Evolutionary conservation across 106 monocot genomes (phyloP).

Genomic region (Dendrobium huoshanense): DNA sequence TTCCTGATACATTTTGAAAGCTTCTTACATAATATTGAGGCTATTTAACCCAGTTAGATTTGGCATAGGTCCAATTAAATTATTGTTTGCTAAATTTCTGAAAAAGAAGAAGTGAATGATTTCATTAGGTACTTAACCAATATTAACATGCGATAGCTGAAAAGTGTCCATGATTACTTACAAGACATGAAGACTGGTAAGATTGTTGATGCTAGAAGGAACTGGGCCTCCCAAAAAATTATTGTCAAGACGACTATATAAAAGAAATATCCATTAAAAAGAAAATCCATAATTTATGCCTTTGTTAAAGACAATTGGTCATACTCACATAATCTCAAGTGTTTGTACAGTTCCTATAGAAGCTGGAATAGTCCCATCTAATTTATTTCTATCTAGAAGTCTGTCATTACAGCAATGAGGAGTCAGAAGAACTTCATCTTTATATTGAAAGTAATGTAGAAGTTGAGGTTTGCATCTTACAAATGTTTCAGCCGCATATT

Average conservation of each 20-base stretch:
- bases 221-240: slow-evolving; percentile 13
- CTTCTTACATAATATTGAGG: slow-evolving; percentile 28
- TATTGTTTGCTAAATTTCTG: slow-evolving; percentile 20
- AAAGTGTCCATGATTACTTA: slow-evolving; percentile 3
- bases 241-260: slow-evolving; percentile 14
- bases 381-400: slow-evolving; percentile 17
- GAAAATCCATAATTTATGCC: slow-evolving; percentile 1
- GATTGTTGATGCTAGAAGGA: slow-evolving; percentile 19
- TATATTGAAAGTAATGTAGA: neutral
- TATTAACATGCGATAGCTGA: slow-evolving; percentile 1
- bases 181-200: slow-evolving; percentile 13
- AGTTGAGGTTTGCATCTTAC: slow-evolving; percentile 21
- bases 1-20: neutral
- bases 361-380: slow-evolving; percentile 15
- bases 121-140: neutral
- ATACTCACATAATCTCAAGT: slow-evolving; percentile 11
- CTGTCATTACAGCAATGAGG: slow-evolving; percentile 8
- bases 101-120: neutral
- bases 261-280: neutral
- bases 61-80: slow-evolving; percentile 12
- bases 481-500: slow-evolving; percentile 40
- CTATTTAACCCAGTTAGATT: slow-evolving; percentile 32
- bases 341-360: slow-evolving; percentile 11
- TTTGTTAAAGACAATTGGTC: neutral
- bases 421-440: slow-evolving; percentile 5